Evolutionary conservation across 768 basidiomycete genomes (phyloP), one percentile per base, ranked within the genome.

Genomic region (Trametes cingulata): DNA sequence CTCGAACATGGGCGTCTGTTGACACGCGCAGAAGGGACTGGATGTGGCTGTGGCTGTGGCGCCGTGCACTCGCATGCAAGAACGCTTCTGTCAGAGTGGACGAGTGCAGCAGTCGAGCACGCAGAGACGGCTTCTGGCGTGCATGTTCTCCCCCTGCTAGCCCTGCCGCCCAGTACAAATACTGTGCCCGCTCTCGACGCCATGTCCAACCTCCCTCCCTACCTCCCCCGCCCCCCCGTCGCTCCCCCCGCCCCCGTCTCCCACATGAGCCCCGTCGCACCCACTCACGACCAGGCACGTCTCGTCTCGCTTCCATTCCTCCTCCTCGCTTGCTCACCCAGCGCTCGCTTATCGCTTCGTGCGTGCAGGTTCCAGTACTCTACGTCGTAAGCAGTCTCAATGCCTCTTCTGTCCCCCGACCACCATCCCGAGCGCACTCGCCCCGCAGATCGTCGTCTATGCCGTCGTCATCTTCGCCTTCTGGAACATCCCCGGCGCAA

Each of bases 391-490:
- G 88, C 80, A 52, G 54, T 46, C 43, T 55, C 8, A 55, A 20
- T 50, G 50, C 54, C 33, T 6, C 36, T 42, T 25, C 17, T 27
- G 41, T 27, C 35, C 13, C 27, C 25, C 50, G 43, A 14, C 39
- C 27, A 24, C 33, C 27, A 37, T 36, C 42, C 51, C 22, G 48
- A 22, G 4, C 47, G 45, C 25, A 37, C 29, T 63, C 62, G 6
- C 48, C 59, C 43, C 59, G 51, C 69, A 93, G 91, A 87, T 91
- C 50, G 84, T 92, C 53, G 90, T 93, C 51, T 93, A 88, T 78
- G 83, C 88, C 50, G 91, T 94, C 59, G 82, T 93, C 62, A 90
- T 92, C 60, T 91, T 93, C 67, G 92, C 90, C 42, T 80, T 92
- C 64, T 94, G 92, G 92, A 90, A 88, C 73, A 88, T 93, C 42